Base-by-base conservation (phyloP, 2,329 filamentous ascomycete species). In the Diaporthe vexans region DNA sequence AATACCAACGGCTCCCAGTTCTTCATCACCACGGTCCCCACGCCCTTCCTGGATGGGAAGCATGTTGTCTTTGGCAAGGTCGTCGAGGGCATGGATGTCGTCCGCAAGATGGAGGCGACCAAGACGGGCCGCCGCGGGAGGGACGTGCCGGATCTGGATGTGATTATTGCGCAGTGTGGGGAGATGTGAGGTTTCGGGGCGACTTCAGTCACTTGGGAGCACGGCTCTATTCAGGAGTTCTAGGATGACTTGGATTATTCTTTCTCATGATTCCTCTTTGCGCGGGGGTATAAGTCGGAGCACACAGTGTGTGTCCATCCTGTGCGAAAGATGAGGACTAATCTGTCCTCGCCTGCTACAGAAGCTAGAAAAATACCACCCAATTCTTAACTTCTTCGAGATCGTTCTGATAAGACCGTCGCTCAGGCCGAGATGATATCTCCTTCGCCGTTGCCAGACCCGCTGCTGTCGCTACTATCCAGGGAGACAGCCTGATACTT, bases 61-160 rank as follows among this genome's bases (percentile, higher is more conserved):
- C 97, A 99, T 83, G 95, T 98, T 73, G 95, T 98, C 24, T 98
- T 98, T 79, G 97, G 97, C 68, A 93, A 94, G 82, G 96, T 98
- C 1, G 88, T 95, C 58, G 94, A 95, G 54, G 95, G 96, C 51
- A 93, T 98, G 90, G 95, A 98, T 75, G 91, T 98, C 8, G 94
- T 98, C 57, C 90, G 88, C 78, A 98, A 97, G 91, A 93, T 99
- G 84, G 96, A 98, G 87, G 93, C 94, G 76, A 97, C 94, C 43
- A 93, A 96, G 83, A 97, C 94, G 13, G 94, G 92, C 4, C 90
- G 91, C 77, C 86, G 88, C 46, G 91, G 90, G 68, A 91, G 94
- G 81, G 96, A 98, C 81, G 91, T 94, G 81, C 97, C 96, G 4
- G 94, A 94, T 78, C 86, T 96, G 81, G 95, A 98, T 81, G 93